These are phyloP conservation scores for Perkinsus marinus DNA, from an alignment of 169 alveolate genomes.

Conservation along the genomic window DNA sequence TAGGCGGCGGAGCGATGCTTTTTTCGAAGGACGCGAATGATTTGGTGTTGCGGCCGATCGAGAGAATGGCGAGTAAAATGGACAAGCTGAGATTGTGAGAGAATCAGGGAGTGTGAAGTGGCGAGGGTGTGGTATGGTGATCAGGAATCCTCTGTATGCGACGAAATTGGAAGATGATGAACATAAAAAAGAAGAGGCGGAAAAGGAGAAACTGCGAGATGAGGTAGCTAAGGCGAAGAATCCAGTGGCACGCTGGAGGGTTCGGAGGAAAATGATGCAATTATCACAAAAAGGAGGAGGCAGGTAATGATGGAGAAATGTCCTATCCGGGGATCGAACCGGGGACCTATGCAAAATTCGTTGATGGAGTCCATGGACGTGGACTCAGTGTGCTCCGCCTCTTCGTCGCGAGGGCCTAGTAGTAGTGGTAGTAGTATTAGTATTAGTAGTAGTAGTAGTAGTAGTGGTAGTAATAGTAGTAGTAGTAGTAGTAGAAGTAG, in stretches of 20 bases:
- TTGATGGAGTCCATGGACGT: too few species aligned
- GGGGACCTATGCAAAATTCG: too few species aligned
- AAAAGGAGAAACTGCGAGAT: not conserved
- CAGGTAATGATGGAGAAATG: not conserved
- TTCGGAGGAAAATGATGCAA: not conserved
- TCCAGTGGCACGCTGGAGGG: not conserved
- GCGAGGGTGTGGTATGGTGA: not conserved
- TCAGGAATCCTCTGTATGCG: conserved; percentile 59
- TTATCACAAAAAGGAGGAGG: not conserved
- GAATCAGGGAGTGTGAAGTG: not conserved
- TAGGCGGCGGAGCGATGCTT: conserved; percentile 36
- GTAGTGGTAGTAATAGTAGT: too few species aligned
- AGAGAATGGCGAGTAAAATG: conserved; percentile 64
- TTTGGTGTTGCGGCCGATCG: conserved; percentile 67
- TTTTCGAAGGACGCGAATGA: conserved; percentile 51
- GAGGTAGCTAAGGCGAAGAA: conserved; percentile 4
- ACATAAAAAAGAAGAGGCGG: not conserved
- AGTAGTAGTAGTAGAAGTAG: too few species aligned
- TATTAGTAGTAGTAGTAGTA: too few species aligned
- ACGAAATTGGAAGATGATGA: conserved; percentile 24
- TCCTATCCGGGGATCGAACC: too few species aligned
- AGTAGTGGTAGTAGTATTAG: too few species aligned
- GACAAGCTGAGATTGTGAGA: conserved; percentile 39
- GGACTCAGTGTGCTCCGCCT: too few species aligned
- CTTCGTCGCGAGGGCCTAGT: too few species aligned